A percentile compares a stretch with the other conserved stretches of the same genome.
Evolutionary conservation across 441 rosid genomes (phyloP).

Genomic region (Erysimum pusillum): DNA sequence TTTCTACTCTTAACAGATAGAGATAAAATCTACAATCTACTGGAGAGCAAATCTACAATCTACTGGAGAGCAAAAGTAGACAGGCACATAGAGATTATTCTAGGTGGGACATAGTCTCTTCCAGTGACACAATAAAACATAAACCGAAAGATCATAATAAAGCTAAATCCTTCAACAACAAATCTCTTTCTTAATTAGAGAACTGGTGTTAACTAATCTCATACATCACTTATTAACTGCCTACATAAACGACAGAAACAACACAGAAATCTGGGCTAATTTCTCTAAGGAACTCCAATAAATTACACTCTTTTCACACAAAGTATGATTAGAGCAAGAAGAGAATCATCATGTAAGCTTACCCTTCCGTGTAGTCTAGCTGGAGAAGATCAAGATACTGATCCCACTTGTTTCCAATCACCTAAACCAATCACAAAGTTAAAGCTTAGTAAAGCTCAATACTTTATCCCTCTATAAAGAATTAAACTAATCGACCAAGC

Average conservation of each 20-base stretch:
- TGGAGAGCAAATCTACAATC: background rate
- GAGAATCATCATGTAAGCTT: slow-evolving; percentile 22
- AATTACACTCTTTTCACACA: slow-evolving; percentile 4
- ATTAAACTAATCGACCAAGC: slow-evolving; percentile 5
- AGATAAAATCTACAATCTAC: background rate
- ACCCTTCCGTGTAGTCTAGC: slow-evolving; percentile 95
- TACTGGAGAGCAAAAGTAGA: background rate
- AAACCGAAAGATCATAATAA: background rate
- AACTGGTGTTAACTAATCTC: background rate
- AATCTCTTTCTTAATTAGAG: slow-evolving; percentile 4
- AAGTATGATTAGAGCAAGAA: slow-evolving; percentile 15
- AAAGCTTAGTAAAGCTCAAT: slow-evolving; percentile 24
- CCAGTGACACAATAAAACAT: background rate
- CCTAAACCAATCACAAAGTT: slow-evolving; percentile 53
- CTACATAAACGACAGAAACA: background rate
- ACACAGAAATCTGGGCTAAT: background rate
- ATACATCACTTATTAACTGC: background rate
- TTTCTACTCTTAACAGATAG: background rate
- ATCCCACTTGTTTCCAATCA: slow-evolving; percentile 96
- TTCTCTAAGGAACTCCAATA: background rate
- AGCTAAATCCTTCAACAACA: background rate
- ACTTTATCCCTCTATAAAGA: slow-evolving; percentile 11
- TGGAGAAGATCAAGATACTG: slow-evolving; percentile 93
- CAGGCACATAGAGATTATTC: background rate
- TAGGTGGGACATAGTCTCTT: slow-evolving; percentile 6